A percentile compares a stretch with the other conserved stretches of the same genome.
phyloP scores from a whole-genome alignment of 2,329 filamentous ascomycete genomes.

The Dothistroma pini region DNA sequence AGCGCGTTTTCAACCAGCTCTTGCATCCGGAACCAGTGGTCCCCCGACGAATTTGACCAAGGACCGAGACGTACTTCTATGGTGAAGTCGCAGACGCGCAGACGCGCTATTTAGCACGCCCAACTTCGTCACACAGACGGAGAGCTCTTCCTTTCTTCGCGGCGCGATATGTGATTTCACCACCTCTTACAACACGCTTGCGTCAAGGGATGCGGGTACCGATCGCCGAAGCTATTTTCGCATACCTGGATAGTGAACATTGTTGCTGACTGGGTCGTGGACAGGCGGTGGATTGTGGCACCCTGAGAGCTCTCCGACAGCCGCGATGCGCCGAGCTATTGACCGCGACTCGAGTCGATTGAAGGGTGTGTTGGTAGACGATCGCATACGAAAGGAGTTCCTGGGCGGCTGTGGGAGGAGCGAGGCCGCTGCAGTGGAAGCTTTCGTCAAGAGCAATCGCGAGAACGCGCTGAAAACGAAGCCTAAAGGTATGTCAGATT shows the following conservation, averaged over 20 bases:
- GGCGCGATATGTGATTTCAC: no score
- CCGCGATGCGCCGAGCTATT: slow-evolving; percentile 67
- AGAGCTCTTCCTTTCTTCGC: no score
- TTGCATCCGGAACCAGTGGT: no score
- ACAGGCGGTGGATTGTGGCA: slow-evolving; percentile 76
- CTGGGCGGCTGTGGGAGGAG: slow-evolving; percentile 40
- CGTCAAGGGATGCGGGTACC: no score
- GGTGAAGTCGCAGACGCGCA: no score
- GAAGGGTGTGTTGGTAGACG: slow-evolving; percentile 62
- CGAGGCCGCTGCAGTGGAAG: slow-evolving; percentile 37
- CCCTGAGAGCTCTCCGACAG: slow-evolving; percentile 64
- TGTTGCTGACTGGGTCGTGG: background rate
- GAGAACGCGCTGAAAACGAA: slow-evolving; percentile 77
- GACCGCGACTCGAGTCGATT: slow-evolving; percentile 68
- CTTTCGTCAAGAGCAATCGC: slow-evolving; percentile 66
- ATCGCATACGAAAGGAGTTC: slow-evolving; percentile 61
- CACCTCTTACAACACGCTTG: no score
- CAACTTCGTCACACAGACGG: no score
- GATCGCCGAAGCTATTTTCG: no score
- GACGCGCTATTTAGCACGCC: no score
- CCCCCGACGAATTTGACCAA: no score
- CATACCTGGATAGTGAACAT: background rate
- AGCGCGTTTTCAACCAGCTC: no score
- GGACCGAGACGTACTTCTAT: no score
- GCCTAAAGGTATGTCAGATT: slow-evolving; percentile 64